Evolutionary conservation across 352 stramenopile species (phyloP).

Genomic region (Phytophthora citricola): DNA sequence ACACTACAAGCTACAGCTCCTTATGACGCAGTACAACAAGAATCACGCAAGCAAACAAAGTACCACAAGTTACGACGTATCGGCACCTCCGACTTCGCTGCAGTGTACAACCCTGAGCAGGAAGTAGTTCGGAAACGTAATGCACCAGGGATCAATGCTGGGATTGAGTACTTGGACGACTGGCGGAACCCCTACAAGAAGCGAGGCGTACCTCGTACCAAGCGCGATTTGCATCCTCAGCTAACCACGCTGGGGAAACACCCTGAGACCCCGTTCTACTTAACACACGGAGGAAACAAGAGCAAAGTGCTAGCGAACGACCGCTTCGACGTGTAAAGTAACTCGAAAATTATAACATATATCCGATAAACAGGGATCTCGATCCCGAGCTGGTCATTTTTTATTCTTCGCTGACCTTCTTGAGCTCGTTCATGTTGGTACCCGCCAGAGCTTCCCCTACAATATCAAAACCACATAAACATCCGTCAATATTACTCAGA

Average conservation of each 20-base stretch:
- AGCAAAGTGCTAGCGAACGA: slow-evolving; percentile 73
- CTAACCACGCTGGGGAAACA: slow-evolving; percentile 53
- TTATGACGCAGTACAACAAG: slow-evolving; percentile 51
- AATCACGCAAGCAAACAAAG: slow-evolving; percentile 63
- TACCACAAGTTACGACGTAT: slow-evolving; percentile 67
- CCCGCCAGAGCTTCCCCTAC: slow-evolving; percentile 72
- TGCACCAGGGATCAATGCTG: slow-evolving; percentile 57
- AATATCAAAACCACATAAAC: slow-evolving; percentile 17
- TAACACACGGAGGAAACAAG: slow-evolving; percentile 68
- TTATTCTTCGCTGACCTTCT: slow-evolving; percentile 86
- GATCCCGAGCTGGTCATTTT: not conserved
- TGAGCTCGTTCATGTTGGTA: slow-evolving; percentile 89
- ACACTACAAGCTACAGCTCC: slow-evolving; percentile 52
- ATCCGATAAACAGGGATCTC: slow-evolving; percentile 1
- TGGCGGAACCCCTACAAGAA: slow-evolving; percentile 80
- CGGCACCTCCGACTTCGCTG: slow-evolving; percentile 50
- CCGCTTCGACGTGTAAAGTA: slow-evolving; percentile 63
- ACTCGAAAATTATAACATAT: slow-evolving; percentile 1
- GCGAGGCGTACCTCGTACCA: slow-evolving; percentile 55
- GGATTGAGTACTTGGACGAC: slow-evolving; percentile 63
- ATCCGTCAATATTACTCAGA: slow-evolving; percentile 1
- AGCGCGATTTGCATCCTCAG: slow-evolving; percentile 55
- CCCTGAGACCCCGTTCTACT: slow-evolving; percentile 61
- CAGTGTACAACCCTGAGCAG: slow-evolving; percentile 55
- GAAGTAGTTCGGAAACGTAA: slow-evolving; percentile 50